Conservation (phyloP, 2,329 filamentous ascomycete species). For the Dothistroma septosporum region DNA sequence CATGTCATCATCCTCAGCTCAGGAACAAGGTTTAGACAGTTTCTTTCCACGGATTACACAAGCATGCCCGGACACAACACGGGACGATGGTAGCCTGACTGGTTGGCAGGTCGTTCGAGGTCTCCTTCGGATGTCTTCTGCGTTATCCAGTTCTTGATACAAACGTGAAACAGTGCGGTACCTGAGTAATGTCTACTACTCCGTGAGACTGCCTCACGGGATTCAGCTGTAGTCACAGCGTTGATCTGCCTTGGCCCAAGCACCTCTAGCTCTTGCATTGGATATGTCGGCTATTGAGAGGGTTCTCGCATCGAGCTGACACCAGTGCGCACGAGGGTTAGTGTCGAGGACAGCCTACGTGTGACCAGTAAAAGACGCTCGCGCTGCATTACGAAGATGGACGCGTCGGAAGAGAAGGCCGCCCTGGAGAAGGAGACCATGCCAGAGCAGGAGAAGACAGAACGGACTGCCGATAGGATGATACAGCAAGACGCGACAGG, state of each 20-base stretch:
- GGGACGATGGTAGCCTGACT: neutral
- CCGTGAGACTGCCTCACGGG: neutral
- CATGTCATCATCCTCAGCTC: neutral
- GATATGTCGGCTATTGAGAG: neutral
- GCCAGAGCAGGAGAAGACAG: neutral
- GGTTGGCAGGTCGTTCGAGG: neutral
- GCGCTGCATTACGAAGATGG: conserved; percentile 4
- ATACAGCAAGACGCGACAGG: neutral
- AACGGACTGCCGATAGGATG: neutral
- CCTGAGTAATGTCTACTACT: conserved; percentile 2
- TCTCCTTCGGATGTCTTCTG: neutral
- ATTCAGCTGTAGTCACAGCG: neutral
- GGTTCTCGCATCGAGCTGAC: neutral
- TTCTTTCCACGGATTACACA: neutral
- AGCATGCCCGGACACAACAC: neutral
- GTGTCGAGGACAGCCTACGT: neutral
- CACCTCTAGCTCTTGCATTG: neutral
- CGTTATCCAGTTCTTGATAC: neutral
- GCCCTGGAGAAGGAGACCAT: conserved; percentile 7
- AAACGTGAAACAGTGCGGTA: neutral
- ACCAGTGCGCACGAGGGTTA: neutral
- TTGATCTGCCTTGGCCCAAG: neutral
- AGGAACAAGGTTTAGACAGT: neutral
- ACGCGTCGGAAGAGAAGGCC: conserved; percentile 15
- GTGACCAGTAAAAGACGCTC: neutral